Evolutionary conservation across 2,329 filamentous ascomycete species (phyloP).

Genomic region (Periconia sp.): DNA sequence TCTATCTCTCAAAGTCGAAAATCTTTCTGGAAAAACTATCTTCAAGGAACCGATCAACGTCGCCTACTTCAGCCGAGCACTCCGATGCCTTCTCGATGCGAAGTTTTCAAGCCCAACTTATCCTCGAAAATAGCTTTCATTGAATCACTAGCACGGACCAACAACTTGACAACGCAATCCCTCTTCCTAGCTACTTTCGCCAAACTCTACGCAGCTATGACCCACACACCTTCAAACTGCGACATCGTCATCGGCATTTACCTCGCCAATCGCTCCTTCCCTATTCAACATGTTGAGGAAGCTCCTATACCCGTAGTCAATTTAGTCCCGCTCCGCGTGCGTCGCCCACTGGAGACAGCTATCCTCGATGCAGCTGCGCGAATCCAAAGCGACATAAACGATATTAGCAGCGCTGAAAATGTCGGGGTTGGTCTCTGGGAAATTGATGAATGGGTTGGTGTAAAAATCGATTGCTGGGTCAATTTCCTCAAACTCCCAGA

Average conservation of each 20-base stretch:
- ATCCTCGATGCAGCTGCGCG: slow-evolving; percentile 57
- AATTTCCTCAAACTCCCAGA: slow-evolving; percentile 72
- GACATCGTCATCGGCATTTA: slow-evolving; percentile 75
- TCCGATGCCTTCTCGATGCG: slow-evolving; percentile 30
- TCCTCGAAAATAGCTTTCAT: slow-evolving; percentile 47
- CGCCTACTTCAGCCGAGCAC: slow-evolving; percentile 25
- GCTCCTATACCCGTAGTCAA: slow-evolving; percentile 73
- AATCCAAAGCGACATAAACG: slow-evolving; percentile 69
- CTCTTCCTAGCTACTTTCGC: slow-evolving; percentile 75
- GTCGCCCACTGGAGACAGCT: slow-evolving; percentile 23
- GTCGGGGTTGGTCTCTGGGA: slow-evolving; percentile 67
- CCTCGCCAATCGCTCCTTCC: slow-evolving; percentile 71
- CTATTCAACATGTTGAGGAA: slow-evolving; percentile 52
- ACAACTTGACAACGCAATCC: slow-evolving; percentile 69
- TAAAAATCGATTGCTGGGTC: slow-evolving; percentile 71
- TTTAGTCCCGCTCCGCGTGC: slow-evolving; percentile 71
- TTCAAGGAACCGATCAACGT: slow-evolving; percentile 24
- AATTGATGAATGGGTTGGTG: slow-evolving; percentile 73
- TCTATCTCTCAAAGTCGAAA: slow-evolving; percentile 27
- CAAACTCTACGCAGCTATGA: slow-evolving; percentile 47
- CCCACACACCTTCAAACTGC: slow-evolving; percentile 16
- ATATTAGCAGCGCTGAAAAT: slow-evolving; percentile 60
- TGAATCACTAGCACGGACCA: slow-evolving; percentile 45
- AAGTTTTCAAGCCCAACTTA: slow-evolving; percentile 55
- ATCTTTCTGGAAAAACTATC: slow-evolving; percentile 56